A percentile compares a stretch with the other conserved stretches of the same genome.
Evolutionary conservation across 129 eudicot genomes (phyloP).

Genomic region (Flaveria ramosissima): DNA sequence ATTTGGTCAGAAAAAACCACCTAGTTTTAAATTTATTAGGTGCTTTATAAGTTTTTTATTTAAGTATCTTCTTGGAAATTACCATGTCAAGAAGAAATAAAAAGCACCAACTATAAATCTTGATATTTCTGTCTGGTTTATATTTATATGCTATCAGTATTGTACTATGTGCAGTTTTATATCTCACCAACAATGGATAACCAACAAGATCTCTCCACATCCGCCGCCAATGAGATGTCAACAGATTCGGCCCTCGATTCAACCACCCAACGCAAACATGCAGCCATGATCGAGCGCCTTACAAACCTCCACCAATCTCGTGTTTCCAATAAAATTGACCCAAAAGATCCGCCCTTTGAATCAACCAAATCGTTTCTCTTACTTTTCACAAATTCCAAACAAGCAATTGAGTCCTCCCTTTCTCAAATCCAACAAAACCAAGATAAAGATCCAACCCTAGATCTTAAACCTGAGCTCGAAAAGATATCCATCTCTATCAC

Average conservation of each 20-base stretch:
- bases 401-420: slow-evolving; percentile 55
- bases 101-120: too few species aligned
- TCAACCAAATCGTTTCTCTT: slow-evolving; percentile 72
- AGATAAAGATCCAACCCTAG: slow-evolving; percentile 24
- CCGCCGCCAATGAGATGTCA: slow-evolving; percentile 18
- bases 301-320: slow-evolving; percentile 73
- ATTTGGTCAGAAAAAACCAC: too few species aligned
- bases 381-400: slow-evolving; percentile 56
- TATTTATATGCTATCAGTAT: background rate
- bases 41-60: too few species aligned
- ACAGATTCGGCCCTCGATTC: slow-evolving; percentile 14
- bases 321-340: slow-evolving; percentile 32
- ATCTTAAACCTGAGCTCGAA: slow-evolving; percentile 58
- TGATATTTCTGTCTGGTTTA: background rate
- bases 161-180: slow-evolving; percentile 23
- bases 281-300: slow-evolving; percentile 82
- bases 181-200: slow-evolving; percentile 30
- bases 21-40: too few species aligned
- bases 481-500: slow-evolving; percentile 51
- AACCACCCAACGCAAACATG: slow-evolving; percentile 61
- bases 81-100: too few species aligned
- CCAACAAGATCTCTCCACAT: slow-evolving; percentile 17
- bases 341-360: slow-evolving; percentile 43
- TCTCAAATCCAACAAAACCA: slow-evolving; percentile 41
- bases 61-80: too few species aligned